Conservation (phyloP, 2,329 filamentous ascomycete species). For the Chaetomium sp. region DNA sequence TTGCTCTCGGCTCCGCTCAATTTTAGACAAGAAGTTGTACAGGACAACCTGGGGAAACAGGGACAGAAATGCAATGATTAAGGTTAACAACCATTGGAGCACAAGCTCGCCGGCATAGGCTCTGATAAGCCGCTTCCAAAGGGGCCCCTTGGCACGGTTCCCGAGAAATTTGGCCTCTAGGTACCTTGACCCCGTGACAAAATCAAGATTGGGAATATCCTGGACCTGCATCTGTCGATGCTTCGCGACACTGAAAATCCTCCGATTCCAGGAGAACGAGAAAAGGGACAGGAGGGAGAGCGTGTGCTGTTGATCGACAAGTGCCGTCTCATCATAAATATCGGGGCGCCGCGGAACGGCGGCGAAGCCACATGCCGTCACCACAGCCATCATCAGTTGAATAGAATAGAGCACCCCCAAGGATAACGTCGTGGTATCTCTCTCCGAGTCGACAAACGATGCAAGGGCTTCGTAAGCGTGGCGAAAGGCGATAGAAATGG, state of each 20-base stretch:
- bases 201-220: slow-evolving; percentile 30
- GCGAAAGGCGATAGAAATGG: slow-evolving; percentile 23
- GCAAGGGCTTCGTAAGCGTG: slow-evolving; percentile 24
- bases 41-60: slow-evolving; percentile 32
- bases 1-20: slow-evolving; percentile 22
- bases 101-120: slow-evolving; percentile 25
- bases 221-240: slow-evolving; percentile 27
- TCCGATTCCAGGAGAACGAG: slow-evolving; percentile 29
- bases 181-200: slow-evolving; percentile 25
- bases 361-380: slow-evolving; percentile 25
- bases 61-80: slow-evolving; percentile 27
- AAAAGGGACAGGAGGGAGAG: slow-evolving; percentile 27
- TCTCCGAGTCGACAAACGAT: slow-evolving; percentile 11
- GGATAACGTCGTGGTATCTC: slow-evolving; percentile 5
- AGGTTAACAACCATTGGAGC: slow-evolving; percentile 29
- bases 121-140: slow-evolving; percentile 31
- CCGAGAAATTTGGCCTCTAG: slow-evolving; percentile 23
- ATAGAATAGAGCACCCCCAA: slow-evolving; percentile 22
- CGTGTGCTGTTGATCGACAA: slow-evolving; percentile 33
- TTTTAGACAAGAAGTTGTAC: slow-evolving; percentile 30
- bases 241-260: slow-evolving; percentile 27
- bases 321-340: slow-evolving; percentile 25
- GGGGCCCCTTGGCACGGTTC: slow-evolving; percentile 17
- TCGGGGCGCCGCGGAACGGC: slow-evolving; percentile 30
- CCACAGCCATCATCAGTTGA: slow-evolving; percentile 22